Conservation (phyloP, 176 grass and related monocot species). For the Eremochloa ophiuroides region DNA sequence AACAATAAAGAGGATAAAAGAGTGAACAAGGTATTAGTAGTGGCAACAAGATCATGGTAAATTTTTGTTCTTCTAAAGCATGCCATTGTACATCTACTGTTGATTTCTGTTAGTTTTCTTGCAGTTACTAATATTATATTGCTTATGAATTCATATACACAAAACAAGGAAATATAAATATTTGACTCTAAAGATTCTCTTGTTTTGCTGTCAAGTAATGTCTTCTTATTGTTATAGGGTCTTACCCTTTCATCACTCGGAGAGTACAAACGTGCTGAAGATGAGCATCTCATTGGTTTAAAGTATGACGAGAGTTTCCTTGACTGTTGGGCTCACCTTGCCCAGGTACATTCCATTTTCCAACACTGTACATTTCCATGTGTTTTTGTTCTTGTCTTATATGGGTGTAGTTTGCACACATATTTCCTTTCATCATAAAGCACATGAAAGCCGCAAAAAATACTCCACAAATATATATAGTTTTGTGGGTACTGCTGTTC, state of each 20-base stretch:
- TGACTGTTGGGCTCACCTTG: constrained; percentile 93
- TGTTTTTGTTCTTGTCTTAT: constrained; percentile 10
- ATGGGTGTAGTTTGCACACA: not conserved
- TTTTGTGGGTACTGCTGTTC: not conserved
- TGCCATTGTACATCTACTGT: not conserved
- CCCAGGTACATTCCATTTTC: constrained; percentile 62
- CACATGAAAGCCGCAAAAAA: not conserved
- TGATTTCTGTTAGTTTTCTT: not conserved
- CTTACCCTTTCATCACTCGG: constrained; percentile 84
- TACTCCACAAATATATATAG: not conserved
- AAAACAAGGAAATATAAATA: constrained; percentile 1
- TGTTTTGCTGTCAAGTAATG: constrained; percentile 22
- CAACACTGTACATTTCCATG: constrained; percentile 19
- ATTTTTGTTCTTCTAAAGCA: constrained; percentile 5
- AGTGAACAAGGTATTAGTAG: not conserved
- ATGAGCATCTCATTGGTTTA: constrained; percentile 75
- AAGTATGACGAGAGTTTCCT: constrained; percentile 85
- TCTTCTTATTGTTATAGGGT: constrained; percentile 50
- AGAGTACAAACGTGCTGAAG: constrained; percentile 81
- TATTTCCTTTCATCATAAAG: constrained; percentile 9
- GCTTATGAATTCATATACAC: constrained; percentile 11
- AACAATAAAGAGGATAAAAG: not conserved
- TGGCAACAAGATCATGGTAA: not conserved
- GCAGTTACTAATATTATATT: constrained; percentile 1
- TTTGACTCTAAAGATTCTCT: constrained; percentile 15